phyloP scores from a whole-genome alignment of 2,329 filamentous ascomycete genomes.

The Venturia pyrina region DNA sequence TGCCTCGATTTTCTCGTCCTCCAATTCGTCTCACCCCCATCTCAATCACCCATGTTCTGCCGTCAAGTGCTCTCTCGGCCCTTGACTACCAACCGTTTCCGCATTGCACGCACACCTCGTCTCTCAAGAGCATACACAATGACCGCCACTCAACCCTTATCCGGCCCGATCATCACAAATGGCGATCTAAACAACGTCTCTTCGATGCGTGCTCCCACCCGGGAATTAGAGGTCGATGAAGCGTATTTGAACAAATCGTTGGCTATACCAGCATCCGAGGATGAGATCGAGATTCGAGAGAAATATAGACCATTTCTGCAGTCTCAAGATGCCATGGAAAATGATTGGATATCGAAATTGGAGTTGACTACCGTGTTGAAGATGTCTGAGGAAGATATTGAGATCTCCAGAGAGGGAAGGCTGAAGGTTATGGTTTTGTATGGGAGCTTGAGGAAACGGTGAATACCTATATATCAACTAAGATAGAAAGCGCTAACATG shows the following conservation, averaged over 20 bases:
- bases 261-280: slow-evolving; percentile 36
- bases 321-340: slow-evolving; percentile 22
- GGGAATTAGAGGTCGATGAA: slow-evolving; percentile 14
- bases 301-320: slow-evolving; percentile 50
- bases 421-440: slow-evolving; percentile 51
- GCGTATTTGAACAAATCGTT: slow-evolving; percentile 23
- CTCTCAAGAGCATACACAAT: background rate
- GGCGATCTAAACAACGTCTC: slow-evolving; percentile 20
- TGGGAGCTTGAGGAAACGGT: slow-evolving; percentile 44
- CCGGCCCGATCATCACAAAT: slow-evolving; percentile 5
- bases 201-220: slow-evolving; percentile 15
- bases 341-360: slow-evolving; percentile 47
- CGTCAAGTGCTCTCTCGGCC: background rate
- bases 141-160: background rate
- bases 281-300: slow-evolving; percentile 35
- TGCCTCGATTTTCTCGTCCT: background rate
- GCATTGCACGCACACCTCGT: background rate
- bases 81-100: background rate
- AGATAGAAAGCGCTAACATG: background rate
- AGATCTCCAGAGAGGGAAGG: slow-evolving; percentile 26
- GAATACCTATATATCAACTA: slow-evolving; percentile 18
- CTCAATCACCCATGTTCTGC: background rate
- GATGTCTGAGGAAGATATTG: slow-evolving; percentile 41
- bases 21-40: background rate
- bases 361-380: slow-evolving; percentile 45